Evolutionary conservation across 768 basidiomycete species (phyloP), one percentile per base, ranked within the genome.

Genomic region (Termitomyces sp.): DNA sequence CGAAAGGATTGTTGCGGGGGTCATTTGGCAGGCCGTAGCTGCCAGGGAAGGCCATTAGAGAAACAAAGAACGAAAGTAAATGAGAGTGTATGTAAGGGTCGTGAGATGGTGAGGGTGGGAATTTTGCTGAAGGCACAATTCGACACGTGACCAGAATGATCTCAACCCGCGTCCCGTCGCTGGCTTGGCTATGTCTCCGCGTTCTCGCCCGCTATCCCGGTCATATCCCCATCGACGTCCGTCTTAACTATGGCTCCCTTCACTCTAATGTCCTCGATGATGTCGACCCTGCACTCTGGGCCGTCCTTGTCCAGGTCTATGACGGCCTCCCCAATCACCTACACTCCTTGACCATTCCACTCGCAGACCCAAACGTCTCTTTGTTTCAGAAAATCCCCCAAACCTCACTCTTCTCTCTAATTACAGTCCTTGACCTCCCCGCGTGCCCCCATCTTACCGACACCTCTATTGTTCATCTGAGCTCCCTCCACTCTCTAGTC

Each of bases 351-450:
- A 59, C 67, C 19, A 66, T 87, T 15, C 78, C 84, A 3, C 78
- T 89, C 30, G 70, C 76, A 0, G 82, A 89, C 62, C 63, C 64
- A 6, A 75, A 82, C 59, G 68, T 86, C 0, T 79, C 79, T 2
- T 69, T 81, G 14, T 77, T 90, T 12, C 87, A 88, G 60, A 60
- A 60, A 15, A 79, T 90, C 42, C 76, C 78, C 1, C 70, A 76
- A 44, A 82, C 84, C 0, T 63, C 74, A 3, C 63, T 78, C 23
- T 91, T 89, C 66, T 75, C 86, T 3, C 74, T 91, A 33, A 58
- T 91, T 53, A 86, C 88, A 5, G 66, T 88, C 11, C 67, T 92
- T 23, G 76, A 86, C 47, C 71, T 91, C 9, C 75, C 81, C 3
- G 67, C 74, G 5, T 86, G 85, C 60, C 53, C 56, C 11, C 72